Percentiles rank a stretch among this genome's conserved stretches.
Evolutionary conservation across 371 early-diverging fungal species (phyloP).

Genomic region (Mycotypha africana): DNA sequence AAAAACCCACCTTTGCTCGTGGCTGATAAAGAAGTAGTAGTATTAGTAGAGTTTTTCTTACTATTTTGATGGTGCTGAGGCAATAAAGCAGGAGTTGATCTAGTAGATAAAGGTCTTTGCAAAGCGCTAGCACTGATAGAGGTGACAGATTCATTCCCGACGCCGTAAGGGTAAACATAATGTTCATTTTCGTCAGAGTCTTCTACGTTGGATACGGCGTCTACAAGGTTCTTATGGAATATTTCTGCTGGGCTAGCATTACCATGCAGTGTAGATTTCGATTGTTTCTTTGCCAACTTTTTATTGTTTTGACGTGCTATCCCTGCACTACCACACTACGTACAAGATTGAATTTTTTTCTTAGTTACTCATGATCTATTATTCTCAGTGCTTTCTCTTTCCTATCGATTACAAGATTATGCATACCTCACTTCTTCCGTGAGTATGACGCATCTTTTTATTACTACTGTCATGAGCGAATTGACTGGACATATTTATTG

Average conservation of each 20-base stretch:
- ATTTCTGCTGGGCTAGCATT: constrained; percentile 41
- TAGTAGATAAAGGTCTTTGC: constrained; percentile 9
- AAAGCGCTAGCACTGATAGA: constrained; percentile 1
- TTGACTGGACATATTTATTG: too few relatives aligned
- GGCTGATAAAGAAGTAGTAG: background rate
- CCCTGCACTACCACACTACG: too few relatives aligned
- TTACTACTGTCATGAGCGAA: too few relatives aligned
- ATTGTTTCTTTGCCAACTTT: background rate
- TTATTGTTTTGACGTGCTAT: too few relatives aligned
- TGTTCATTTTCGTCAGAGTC: constrained; percentile 48
- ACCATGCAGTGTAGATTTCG: constrained; percentile 17
- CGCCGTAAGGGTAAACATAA: constrained; percentile 41
- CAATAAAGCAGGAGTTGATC: constrained; percentile 7
- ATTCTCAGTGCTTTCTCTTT: too few relatives aligned
- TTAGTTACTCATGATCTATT: too few relatives aligned
- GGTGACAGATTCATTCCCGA: constrained; percentile 13
- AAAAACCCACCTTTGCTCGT: background rate
- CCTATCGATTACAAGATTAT: too few relatives aligned
- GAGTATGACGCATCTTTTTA: background rate
- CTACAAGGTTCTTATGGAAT: constrained; percentile 44
- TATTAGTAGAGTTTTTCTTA: background rate
- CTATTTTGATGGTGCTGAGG: constrained; percentile 4
- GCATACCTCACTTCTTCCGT: background rate
- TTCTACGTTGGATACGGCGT: constrained; percentile 43
- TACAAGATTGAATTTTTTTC: too few relatives aligned